Conservation (phyloP, 2,329 filamentous ascomycete genomes). For the Rugonectria rugulosa region DNA sequence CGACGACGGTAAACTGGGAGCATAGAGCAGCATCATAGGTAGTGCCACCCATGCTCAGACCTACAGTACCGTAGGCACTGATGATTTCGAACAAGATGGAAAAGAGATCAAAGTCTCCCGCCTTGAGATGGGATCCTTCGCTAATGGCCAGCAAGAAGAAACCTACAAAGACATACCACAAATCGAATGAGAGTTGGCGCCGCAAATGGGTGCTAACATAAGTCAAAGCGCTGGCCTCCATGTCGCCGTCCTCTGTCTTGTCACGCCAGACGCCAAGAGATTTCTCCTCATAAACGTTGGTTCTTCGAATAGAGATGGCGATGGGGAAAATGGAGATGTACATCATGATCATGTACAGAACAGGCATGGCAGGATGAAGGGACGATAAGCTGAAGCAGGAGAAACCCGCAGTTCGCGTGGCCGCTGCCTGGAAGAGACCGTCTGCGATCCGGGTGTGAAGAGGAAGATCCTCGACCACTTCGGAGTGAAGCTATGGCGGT, state of each 20-base stretch:
- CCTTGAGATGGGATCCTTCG: conserved; percentile 77
- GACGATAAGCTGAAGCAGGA: conserved; percentile 78
- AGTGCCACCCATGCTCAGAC: conserved; percentile 84
- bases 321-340: conserved; percentile 98
- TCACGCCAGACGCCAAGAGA: conserved; percentile 76
- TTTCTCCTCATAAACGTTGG: conserved; percentile 96
- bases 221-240: conserved; percentile 69
- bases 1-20: conserved; percentile 79
- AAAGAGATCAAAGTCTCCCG: conserved; percentile 71
- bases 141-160: conserved; percentile 92
- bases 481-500: conserved; percentile 69
- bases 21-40: conserved; percentile 81
- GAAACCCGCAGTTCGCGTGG: conserved; percentile 92
- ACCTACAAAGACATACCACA: conserved; percentile 96
- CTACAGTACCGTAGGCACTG: conserved; percentile 93
- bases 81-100: conserved; percentile 83
- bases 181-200: conserved; percentile 91
- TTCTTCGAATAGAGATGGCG: conserved; percentile 90
- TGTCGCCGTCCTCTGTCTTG: conserved; percentile 52
- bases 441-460: conserved; percentile 80
- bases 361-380: conserved; percentile 90
- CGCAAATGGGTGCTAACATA: conserved; percentile 94
- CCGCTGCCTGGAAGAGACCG: conserved; percentile 88
- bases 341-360: conserved; percentile 98
- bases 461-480: conserved; percentile 72